Base-by-base conservation (phyloP, 148 eudicot species). In the Chenopodium berlandieri region DNA sequence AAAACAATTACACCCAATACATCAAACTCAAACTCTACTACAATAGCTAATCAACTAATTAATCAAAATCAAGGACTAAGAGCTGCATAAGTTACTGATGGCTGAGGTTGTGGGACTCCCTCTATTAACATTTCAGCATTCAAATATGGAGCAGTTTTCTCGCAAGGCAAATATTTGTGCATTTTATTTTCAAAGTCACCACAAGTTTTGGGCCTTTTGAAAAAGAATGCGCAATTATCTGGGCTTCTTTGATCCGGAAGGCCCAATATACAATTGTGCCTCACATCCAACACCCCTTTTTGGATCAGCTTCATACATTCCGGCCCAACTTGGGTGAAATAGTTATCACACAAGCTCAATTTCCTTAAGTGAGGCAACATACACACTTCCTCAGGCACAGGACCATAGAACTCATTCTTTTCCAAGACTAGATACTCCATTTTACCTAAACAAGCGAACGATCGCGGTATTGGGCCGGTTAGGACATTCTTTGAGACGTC, bases 281-380 rank as follows among this genome's bases (percentile, higher is more conserved):
- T 76, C 1, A 88, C 86, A 52, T 88, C 85, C 73, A 90, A 84
- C 62, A 75, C 72, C 1, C 77, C 78, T 8, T 50, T 78, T 1
- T 23, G 37, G 25, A 88, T 80, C 81, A 90, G 62, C 34, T 85
- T 76, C 86, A 88, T 80, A 78, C 92, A 90, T 58, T 72, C 73
- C 0, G 88, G 88, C 32, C 91, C 92, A 63, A 90, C 90, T 78
- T 87, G 81, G 1, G 92, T 88, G 47, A 90, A 87, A 54, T 88
- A 90, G 75, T 88, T 90, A 62, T 73, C 8, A 14, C 79, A 75
- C 83, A 90, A 76, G 17, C 67, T 82, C 32, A 90, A 77, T 13
- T 72, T 46, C 12, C 0, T 7, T 13, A 90, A 71, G n/a, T 66
- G 54, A 11, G 80, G 75, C 23, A 88, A 71, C 64, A 27, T 84